Base-by-base conservation (phyloP, 2,329 filamentous ascomycete genomes). In the Waltergamsia citrina region DNA sequence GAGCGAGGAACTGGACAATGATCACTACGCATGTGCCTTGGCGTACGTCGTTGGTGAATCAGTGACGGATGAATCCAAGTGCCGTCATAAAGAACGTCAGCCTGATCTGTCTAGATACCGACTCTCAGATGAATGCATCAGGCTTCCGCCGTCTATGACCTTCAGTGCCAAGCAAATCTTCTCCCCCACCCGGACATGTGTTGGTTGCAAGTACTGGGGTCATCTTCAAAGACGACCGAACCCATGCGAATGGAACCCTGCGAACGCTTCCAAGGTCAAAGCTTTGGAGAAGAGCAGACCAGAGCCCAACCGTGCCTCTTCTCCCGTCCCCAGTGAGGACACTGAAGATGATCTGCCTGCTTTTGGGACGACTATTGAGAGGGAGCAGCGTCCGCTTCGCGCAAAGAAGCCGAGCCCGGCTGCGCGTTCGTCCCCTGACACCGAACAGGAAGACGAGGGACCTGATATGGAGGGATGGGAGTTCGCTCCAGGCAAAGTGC, bases 381-480 rank as follows among this genome's bases (percentile, higher is more conserved):
- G 25, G 19, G 28, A 33, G 18, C 11, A 32, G 21, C 22, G 22
- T 18, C 21, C n/a, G 29, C 7, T 18, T 15, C 18, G 18, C 10
- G 8, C 18, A 17, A 15, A 27, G 12, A 18, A 20, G 14, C 23
- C 10, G 15, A 30, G 15, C 17, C 7, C 26, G 20, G 27, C 33
- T 4, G 27, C 9, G 20, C 14, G 14, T n/a, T 32, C 15, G 10
- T n/a, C 24, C 11, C 21, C 35, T 3, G 28, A 37, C 10, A 38
- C 31, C 10, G 32, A 36, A 14, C 25, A 35, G 16, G 11, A n/a
- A 7, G 19, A 29, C 10, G 17, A 29, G 17, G 33, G 19, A 10
- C 18, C 14, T 12, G 21, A 17, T 33, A 60, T 64, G 50, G 62
- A 66, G 40, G 50, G 52, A 3, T 66, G 62, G 62, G 64, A 67